These are phyloP conservation scores for Allomyces javanicus DNA, from an alignment of 192 early-diverging fungal genomes.

Conservation along the genomic window DNA sequence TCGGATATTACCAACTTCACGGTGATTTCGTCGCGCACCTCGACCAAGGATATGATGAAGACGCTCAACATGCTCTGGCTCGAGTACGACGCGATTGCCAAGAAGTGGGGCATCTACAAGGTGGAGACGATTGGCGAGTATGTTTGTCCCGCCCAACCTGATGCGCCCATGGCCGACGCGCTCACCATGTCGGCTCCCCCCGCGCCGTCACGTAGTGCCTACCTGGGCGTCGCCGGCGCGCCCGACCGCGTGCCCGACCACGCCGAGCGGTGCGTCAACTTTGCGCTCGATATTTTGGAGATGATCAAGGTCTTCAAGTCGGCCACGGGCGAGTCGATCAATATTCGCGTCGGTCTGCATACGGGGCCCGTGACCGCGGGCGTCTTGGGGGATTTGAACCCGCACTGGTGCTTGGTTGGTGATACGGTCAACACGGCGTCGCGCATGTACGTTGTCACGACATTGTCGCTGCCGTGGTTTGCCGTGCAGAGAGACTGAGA, in stretches of 20 bases:
- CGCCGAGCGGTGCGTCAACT: conserved; percentile 7
- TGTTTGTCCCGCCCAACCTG: conserved; percentile 7
- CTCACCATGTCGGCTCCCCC: too few relatives aligned
- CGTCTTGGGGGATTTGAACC: conserved; percentile 20
- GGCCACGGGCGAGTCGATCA: conserved; percentile 15
- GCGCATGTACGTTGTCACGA: conserved; percentile 1
- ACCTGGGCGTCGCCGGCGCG: conserved; percentile 5
- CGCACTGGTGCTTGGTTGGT: conserved; percentile 21
- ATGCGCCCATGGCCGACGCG: conserved; percentile 5
- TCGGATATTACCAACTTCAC: conserved; percentile 22
- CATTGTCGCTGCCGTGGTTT: too few relatives aligned
- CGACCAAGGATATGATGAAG: conserved; percentile 20
- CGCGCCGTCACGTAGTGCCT: conserved; percentile 3
- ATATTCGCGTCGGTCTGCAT: conserved; percentile 20
- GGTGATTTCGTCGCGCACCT: conserved; percentile 11
- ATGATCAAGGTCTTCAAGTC: conserved; percentile 17
- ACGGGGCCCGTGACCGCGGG: conserved; percentile 24
- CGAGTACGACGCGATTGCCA: conserved; percentile 20
- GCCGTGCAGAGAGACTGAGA: too few relatives aligned
- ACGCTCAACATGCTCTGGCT: conserved; percentile 21
- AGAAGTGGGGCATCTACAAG: conserved; percentile 19
- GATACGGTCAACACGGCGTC: conserved; percentile 24
- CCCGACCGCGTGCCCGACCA: conserved; percentile 4
- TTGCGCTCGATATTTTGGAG: conserved; percentile 15
- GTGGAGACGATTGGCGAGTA: conserved; percentile 26